These are phyloP conservation scores for Suhomyces pyralidae DNA, from an alignment of 805 yeast genomes.

Conservation along the genomic window DNA sequence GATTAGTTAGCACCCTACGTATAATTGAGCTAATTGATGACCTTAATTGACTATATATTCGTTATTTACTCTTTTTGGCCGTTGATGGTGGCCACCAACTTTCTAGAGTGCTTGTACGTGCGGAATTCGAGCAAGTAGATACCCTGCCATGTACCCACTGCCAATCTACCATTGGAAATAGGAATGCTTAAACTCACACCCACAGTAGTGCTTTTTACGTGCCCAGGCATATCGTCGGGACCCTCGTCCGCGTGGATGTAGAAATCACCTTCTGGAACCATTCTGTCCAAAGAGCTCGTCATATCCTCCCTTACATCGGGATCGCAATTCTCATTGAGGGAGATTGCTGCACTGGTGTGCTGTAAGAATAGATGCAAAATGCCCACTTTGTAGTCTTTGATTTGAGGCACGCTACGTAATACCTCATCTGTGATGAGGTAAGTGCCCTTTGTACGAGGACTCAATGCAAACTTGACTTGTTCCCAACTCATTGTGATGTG, in stretches of 20 bases:
- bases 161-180: constrained; percentile 62
- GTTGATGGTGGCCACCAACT: constrained; percentile 69
- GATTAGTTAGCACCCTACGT: too few species aligned
- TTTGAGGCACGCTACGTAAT: constrained; percentile 51
- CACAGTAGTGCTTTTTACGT: constrained; percentile 49
- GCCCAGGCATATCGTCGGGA: constrained; percentile 84
- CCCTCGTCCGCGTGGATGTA: constrained; percentile 74
- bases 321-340: constrained; percentile 78
- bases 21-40: not conserved
- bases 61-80: constrained; percentile 41
- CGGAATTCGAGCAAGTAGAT: constrained; percentile 75
- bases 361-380: constrained; percentile 63
- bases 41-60: not conserved
- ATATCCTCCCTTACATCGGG: constrained; percentile 72
- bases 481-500: constrained; percentile 42
- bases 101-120: constrained; percentile 57
- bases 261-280: constrained; percentile 62
- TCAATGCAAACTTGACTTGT: constrained; percentile 53
- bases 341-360: constrained; percentile 77
- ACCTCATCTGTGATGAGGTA: constrained; percentile 73
- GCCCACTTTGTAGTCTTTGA: constrained; percentile 60
- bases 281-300: constrained; percentile 57
- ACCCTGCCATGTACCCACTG: constrained; percentile 86
- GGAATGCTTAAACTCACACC: constrained; percentile 70
- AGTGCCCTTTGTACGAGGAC: constrained; percentile 62